Evolutionary conservation across 768 basidiomycete species (phyloP).

Genomic region (Mycena albidolilacea): DNA sequence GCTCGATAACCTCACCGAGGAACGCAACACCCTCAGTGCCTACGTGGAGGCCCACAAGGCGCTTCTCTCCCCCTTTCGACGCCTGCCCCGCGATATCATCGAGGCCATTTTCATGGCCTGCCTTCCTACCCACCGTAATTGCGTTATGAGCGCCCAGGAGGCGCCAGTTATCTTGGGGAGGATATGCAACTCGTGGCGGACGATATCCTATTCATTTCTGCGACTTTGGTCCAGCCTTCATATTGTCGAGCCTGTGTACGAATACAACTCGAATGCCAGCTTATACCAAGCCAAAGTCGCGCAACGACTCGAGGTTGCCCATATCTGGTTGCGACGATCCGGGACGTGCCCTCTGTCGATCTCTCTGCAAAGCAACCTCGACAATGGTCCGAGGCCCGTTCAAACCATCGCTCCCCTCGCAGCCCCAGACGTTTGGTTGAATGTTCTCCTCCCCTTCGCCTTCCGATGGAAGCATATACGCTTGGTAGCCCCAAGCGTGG

Average conservation of each 20-base stretch:
- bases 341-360: constrained; percentile 1
- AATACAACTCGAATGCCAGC: neutral
- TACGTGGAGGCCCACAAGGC: constrained; percentile 17
- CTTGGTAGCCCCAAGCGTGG: neutral
- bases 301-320: constrained; percentile 14
- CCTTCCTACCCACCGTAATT: constrained; percentile 28
- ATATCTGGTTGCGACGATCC: constrained; percentile 15
- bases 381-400: no score
- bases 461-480: constrained; percentile 8
- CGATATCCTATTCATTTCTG: constrained; percentile 42
- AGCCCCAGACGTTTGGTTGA: neutral
- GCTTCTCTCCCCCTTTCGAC: constrained; percentile 10
- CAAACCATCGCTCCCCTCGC: no score
- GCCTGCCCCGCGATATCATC: constrained; percentile 18
- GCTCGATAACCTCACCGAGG: neutral
- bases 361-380: neutral
- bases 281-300: constrained; percentile 2
- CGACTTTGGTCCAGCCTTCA: constrained; percentile 45
- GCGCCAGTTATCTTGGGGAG: constrained; percentile 48
- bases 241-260: constrained; percentile 1
- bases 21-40: neutral
- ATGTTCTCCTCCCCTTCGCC: neutral
- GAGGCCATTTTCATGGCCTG: constrained; percentile 32
- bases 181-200: constrained; percentile 49
- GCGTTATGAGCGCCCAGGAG: constrained; percentile 36